Base-by-base conservation (phyloP, 306 rosid genomes). In the Rosa rugosa region DNA sequence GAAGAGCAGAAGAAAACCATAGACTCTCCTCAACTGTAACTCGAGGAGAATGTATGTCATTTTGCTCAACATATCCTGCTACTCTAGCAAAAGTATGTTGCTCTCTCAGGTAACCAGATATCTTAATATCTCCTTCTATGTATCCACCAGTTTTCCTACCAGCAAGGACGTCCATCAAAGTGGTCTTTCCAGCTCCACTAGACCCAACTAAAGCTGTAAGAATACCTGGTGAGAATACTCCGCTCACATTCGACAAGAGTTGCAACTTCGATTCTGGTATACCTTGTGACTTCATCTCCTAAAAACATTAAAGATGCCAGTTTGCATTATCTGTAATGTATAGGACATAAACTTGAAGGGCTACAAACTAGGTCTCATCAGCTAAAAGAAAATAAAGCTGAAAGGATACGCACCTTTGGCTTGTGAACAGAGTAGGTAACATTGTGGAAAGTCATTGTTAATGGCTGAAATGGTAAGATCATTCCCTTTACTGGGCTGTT, bases 171-270 rank as follows among this genome's bases (percentile, higher is more conserved):
- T 93, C 97, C 98, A 93, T 93, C 78, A 93, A 69, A 53, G 98
- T 94, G 80, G 98, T 94, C 89, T 94, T 94, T 63, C 98, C 98
- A 8, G 98, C 98, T 57, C 98, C 98, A 81, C 98, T 94, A 45
- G 98, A 80, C 50, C 98, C 98, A 65, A 94, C 98, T 74, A 94
- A 73, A 73, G 98, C 98, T 57, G 97, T 94, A 76, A 91, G 98
- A 76, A 94, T 90, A 36, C 97, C 98, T 0, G 96, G 98, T 77
- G 97, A 90, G 84, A 94, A 91, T 41, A 91, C 92, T 74, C 98
- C 97, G 6, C 93, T 91, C 54, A 94, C 98, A 45, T 79, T 79
- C 16, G 96, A 80, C 85, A 94, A 86, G 49, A 94, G 96, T 72
- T 94, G 96, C 88, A 94, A 79, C 87, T 77, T 91, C 31, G 75